These are phyloP conservation scores for Ceratobasidium sp. DNA, from an alignment of 1,284 basidiomycete genomes.

Conservation along the genomic window DNA sequence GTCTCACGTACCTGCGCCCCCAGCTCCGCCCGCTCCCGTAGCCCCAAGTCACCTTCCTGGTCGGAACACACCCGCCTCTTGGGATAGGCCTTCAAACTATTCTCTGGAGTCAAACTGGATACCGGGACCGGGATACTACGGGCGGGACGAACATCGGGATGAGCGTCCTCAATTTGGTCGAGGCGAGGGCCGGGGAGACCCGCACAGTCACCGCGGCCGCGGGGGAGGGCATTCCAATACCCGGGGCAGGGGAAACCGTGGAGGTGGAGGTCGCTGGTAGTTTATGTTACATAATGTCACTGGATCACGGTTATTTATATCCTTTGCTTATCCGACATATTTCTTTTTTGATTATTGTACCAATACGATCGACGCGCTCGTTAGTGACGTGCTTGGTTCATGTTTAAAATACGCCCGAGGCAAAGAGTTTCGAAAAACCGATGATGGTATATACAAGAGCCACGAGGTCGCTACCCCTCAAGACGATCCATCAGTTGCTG, in stretches of 20 bases:
- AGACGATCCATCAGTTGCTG: constrained; percentile 19
- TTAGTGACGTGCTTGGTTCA: background rate
- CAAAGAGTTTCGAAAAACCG: background rate
- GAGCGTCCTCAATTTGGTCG: constrained; percentile 3
- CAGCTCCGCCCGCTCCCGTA: constrained; percentile 1
- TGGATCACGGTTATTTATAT: background rate
- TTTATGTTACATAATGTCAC: background rate
- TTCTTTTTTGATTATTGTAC: background rate
- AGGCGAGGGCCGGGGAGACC: constrained; percentile 13
- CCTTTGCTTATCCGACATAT: background rate
- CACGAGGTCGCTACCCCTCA: background rate
- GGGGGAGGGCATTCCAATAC: constrained; percentile 7
- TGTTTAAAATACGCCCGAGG: no score
- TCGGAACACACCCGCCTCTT: constrained; percentile 21
- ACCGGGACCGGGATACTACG: constrained; percentile 32
- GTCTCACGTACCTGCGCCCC: background rate
- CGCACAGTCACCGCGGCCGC: constrained; percentile 10
- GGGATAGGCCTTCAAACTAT: constrained; percentile 17
- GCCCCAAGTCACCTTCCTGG: background rate
- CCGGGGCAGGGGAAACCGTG: constrained; percentile 32
- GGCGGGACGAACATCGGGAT: constrained; percentile 24
- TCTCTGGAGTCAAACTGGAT: constrained; percentile 25
- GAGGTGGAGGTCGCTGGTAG: constrained; percentile 22
- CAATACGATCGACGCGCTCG: background rate
- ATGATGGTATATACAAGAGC: background rate